A percentile compares a stretch with the other conserved stretches of the same genome.
Conservation (phyloP, 306 rosid genomes). For the Glycyrrhiza uralensis region DNA sequence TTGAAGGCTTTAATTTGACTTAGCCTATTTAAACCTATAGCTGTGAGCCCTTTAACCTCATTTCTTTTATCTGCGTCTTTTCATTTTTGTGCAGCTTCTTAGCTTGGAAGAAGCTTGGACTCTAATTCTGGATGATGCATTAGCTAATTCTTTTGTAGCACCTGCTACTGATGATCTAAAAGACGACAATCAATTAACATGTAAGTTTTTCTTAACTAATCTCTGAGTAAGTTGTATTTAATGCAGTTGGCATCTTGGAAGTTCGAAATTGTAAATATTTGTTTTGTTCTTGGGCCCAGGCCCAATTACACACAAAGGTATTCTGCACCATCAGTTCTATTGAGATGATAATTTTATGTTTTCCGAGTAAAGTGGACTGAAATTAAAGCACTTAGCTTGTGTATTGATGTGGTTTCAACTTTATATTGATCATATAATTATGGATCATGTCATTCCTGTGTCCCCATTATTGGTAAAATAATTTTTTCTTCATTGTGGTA, state of each 20-base stretch:
- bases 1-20: constrained; percentile 13
- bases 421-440: background rate
- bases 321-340: background rate
- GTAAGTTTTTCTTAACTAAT: constrained; percentile 47
- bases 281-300: background rate
- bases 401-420: background rate
- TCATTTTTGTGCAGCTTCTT: constrained; percentile 64
- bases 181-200: constrained; percentile 72
- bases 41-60: background rate
- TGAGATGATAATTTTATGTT: background rate
- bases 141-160: constrained; percentile 88
- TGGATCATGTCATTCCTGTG: background rate
- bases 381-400: background rate
- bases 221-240: background rate
- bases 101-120: constrained; percentile 82
- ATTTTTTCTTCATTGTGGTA: background rate
- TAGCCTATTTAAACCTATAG: background rate
- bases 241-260: background rate
- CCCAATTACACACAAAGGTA: background rate
- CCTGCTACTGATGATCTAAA: constrained; percentile 83
- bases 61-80: constrained; percentile 10
- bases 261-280: background rate
- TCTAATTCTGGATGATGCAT: constrained; percentile 83
- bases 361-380: background rate
- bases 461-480: background rate